Percentiles rank a stretch among this genome's conserved stretches.
Conservation (phyloP, 176 grass and related monocot genomes). For the Musa acuminata region DNA sequence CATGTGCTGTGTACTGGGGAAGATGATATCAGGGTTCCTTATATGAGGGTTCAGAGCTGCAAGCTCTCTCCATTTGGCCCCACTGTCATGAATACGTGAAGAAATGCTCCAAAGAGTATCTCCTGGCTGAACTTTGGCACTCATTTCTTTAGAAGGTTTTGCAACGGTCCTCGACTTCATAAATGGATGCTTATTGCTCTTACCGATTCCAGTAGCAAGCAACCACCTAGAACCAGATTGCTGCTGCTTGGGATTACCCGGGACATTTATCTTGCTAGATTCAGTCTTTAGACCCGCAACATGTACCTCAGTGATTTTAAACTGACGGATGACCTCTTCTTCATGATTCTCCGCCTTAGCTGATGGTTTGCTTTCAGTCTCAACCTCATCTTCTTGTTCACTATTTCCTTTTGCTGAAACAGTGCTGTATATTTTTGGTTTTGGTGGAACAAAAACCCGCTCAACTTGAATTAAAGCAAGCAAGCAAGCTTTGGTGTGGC, state of each 20-base stretch:
- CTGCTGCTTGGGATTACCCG: conserved; percentile 72
- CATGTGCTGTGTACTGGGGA: conserved; percentile 26
- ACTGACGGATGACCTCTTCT: conserved; percentile 48
- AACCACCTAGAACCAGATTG: conserved; percentile 92
- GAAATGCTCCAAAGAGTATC: conserved; percentile 95
- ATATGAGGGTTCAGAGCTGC: conserved; percentile 38
- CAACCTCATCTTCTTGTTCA: conserved; percentile 44
- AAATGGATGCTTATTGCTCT: conserved; percentile 70
- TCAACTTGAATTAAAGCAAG: conserved; percentile 91
- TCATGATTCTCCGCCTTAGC: conserved; percentile 35
- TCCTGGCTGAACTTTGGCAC: conserved; percentile 33
- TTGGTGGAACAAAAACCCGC: conserved; percentile 81
- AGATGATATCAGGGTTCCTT: conserved; percentile 71
- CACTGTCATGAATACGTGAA: conserved; percentile 54
- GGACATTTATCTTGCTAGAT: conserved; percentile 53
- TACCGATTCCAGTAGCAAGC: conserved; percentile 88
- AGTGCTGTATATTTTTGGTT: conserved; percentile 74
- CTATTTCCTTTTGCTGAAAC: conserved; percentile 51
- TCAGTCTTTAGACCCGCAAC: conserved; percentile 84
- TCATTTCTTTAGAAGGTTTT: conserved; percentile 22
- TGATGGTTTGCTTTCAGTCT: conserved; percentile 43
- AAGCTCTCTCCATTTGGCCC: conserved; percentile 42
- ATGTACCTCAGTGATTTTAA: conserved; percentile 90
- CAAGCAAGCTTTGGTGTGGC: conserved; percentile 52
- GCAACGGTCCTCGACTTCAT: conserved; percentile 62